Conservation (phyloP, 1,284 basidiomycete species). For the Cutaneotrichosporon sp. region DNA sequence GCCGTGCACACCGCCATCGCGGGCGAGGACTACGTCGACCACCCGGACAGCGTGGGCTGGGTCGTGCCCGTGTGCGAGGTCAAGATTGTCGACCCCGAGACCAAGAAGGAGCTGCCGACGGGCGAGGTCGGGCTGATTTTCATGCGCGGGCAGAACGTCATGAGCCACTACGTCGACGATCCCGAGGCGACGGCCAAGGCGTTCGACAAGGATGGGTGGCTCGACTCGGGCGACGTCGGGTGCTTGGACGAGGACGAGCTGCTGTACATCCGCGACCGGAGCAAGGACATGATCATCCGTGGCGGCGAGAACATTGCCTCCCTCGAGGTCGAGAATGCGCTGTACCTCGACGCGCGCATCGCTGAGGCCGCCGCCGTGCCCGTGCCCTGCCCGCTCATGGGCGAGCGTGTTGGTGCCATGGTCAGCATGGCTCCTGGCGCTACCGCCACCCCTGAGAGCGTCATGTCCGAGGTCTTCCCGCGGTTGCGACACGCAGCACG, state of each 20-base stretch:
- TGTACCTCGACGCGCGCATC: constrained; percentile 37
- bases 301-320: constrained; percentile 49
- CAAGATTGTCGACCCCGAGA: constrained; percentile 39
- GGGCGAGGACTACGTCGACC: constrained; percentile 40
- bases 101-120: constrained; percentile 23
- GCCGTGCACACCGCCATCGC: constrained; percentile 41
- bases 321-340: constrained; percentile 45
- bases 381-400: constrained; percentile 38
- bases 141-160: constrained; percentile 43
- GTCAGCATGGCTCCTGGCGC: constrained; percentile 31
- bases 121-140: constrained; percentile 37
- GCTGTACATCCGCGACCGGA: constrained; percentile 44
- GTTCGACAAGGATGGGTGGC: constrained; percentile 45
- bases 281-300: constrained; percentile 47
- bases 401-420: constrained; percentile 44
- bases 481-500: constrained; percentile 22
- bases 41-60: constrained; percentile 27
- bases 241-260: constrained; percentile 41
- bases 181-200: constrained; percentile 17
- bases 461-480: constrained; percentile 10
- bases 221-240: constrained; percentile 47
- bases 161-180: constrained; percentile 45
- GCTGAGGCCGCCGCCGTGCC: constrained; percentile 44
- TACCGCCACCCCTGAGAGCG: constrained; percentile 4
- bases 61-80: constrained; percentile 41